These are phyloP conservation scores for Imleria badia DNA, from an alignment of 768 basidiomycete genomes.

Conservation along the genomic window DNA sequence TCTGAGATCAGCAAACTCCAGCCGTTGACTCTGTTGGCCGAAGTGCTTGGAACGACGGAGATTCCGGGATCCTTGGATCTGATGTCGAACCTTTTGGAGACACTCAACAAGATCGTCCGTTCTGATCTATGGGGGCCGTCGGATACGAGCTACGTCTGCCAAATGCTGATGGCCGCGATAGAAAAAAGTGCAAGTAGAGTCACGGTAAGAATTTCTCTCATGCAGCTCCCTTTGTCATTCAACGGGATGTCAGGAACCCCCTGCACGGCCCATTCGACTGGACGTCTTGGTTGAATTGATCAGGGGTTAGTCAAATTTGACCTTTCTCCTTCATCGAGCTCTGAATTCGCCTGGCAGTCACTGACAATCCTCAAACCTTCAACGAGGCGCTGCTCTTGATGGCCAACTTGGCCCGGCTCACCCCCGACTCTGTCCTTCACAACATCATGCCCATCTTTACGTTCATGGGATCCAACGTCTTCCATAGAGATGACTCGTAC, in stretches of 20 bases:
- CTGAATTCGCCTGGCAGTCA: conserved; percentile 47
- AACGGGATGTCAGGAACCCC: conserved; percentile 43
- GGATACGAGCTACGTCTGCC: conserved; percentile 78
- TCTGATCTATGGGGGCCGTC: conserved; percentile 51
- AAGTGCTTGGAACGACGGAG: conserved; percentile 63
- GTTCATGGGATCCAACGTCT: conserved; percentile 98
- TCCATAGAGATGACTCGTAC: conserved; percentile 94
- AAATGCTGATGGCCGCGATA: conserved; percentile 80
- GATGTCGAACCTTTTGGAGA: conserved; percentile 68
- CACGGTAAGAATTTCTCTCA: conserved; percentile 39
- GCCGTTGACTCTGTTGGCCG: conserved; percentile 59
- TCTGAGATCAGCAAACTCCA: conserved; percentile 42
- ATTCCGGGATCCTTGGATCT: conserved; percentile 73
- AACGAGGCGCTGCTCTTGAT: conserved; percentile 89
- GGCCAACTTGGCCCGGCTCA: conserved; percentile 77
- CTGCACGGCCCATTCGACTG: conserved; percentile 64
- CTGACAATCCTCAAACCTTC: conserved; percentile 92
- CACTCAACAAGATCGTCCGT: conserved; percentile 64
- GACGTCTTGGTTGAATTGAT: conserved; percentile 89
- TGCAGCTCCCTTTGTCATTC: background rate
- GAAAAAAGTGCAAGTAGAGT: conserved; percentile 62
- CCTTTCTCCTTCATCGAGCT: background rate
- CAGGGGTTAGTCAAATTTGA: conserved; percentile 47
- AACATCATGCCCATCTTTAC: conserved; percentile 99
- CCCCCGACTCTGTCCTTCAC: conserved; percentile 88